phyloP scores from a whole-genome alignment of 805 yeast genomes.

The Cyberlindnera samutprakarnensis region DNA sequence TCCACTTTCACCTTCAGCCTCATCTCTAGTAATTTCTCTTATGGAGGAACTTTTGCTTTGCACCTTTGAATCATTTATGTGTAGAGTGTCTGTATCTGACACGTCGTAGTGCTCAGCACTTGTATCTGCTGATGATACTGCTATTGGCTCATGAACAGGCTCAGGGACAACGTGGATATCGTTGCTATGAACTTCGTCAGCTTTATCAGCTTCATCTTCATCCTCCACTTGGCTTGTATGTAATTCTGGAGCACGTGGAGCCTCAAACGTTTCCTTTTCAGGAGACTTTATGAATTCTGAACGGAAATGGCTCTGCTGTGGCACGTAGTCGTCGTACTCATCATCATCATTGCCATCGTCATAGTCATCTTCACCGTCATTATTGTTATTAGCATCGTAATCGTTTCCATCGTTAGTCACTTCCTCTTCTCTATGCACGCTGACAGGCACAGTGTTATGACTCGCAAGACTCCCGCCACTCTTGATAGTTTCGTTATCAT shows the following conservation, averaged over 20 bases:
- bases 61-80: conserved; percentile 11
- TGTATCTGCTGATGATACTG: too few species aligned
- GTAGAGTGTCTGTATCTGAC: conserved; percentile 21
- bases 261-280: not conserved
- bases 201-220: too few species aligned
- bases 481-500: not conserved
- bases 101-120: too few species aligned
- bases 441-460: not conserved
- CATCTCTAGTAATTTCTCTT: conserved; percentile 2
- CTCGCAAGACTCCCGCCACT: not conserved
- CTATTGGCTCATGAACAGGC: too few species aligned
- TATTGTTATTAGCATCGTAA: conserved; percentile 2
- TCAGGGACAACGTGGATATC: too few species aligned
- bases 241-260: not conserved
- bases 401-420: conserved; percentile 4
- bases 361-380: conserved; percentile 7
- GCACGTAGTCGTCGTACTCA: conserved; percentile 8
- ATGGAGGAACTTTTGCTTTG: conserved; percentile 1
- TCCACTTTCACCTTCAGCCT: not conserved
- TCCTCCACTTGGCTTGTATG: not conserved
- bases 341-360: conserved; percentile 2
- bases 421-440: too few species aligned
- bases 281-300: conserved; percentile 2
- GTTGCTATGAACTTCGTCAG: too few species aligned
- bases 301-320: conserved; percentile 6